A percentile compares a stretch with the other conserved stretches of the same genome.
Conservation (phyloP, 2,329 filamentous ascomycete genomes). For the Ceratocystis ficicola region DNA sequence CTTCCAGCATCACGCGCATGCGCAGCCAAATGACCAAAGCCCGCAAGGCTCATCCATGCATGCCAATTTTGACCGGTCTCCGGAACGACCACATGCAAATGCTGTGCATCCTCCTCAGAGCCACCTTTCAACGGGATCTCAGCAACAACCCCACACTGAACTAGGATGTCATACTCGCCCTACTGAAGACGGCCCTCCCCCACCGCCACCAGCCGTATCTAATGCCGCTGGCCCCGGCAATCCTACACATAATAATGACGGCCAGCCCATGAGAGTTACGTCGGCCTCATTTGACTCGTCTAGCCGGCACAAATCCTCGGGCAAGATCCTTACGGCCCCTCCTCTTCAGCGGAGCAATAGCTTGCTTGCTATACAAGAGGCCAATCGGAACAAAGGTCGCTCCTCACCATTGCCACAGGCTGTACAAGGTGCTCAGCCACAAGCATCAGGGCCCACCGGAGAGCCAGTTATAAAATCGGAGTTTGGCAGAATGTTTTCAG, state of each 20-base stretch:
- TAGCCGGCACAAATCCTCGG: conserved; percentile 31
- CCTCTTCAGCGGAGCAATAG: conserved; percentile 33
- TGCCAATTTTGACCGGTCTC: conserved; percentile 25
- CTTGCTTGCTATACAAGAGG: conserved; percentile 67
- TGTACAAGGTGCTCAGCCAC: conserved; percentile 79
- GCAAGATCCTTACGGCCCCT: conserved; percentile 43
- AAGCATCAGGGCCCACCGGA: conserved; percentile 62
- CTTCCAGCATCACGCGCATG: conserved; percentile 28
- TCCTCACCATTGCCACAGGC: conserved; percentile 84
- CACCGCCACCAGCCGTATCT: conserved; percentile 41
- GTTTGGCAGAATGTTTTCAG: conserved; percentile 87
- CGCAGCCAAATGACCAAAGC: conserved; percentile 29
- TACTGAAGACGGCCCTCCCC: conserved; percentile 36
- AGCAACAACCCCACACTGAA: conserved; percentile 23
- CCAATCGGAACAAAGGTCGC: conserved; percentile 62
- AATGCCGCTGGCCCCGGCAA: not conserved
- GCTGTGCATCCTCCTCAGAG: conserved; percentile 26
- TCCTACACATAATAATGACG: not conserved
- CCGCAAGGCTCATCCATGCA: conserved; percentile 25
- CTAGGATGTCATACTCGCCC: conserved; percentile 29
- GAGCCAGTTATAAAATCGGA: conserved; percentile 90
- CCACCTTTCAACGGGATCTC: conserved; percentile 27
- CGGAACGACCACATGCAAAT: conserved; percentile 26
- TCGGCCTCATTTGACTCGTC: conserved; percentile 29
- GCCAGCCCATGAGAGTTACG: not conserved